These are phyloP conservation scores for Suillus subluteus DNA, from an alignment of 768 basidiomycete species.

Conservation along the genomic window DNA sequence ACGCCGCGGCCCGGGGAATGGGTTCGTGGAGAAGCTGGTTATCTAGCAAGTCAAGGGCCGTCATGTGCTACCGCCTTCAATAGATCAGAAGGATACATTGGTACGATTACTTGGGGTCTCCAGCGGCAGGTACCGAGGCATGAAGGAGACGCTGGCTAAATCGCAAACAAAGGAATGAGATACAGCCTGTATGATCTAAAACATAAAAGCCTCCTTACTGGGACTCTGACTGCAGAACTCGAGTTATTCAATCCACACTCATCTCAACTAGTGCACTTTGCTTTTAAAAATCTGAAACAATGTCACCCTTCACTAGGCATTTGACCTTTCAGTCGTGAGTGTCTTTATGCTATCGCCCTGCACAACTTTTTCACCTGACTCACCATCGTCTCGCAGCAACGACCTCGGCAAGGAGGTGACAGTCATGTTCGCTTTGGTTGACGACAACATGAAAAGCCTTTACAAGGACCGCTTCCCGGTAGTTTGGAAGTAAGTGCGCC, in stretches of 20 bases:
- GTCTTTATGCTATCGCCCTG: too few relatives aligned
- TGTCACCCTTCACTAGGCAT: not conserved
- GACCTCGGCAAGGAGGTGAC: not conserved
- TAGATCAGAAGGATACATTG: too few relatives aligned
- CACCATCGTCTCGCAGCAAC: not conserved
- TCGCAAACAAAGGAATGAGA: not conserved
- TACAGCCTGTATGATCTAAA: not conserved
- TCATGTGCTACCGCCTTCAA: too few relatives aligned
- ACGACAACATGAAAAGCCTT: not conserved
- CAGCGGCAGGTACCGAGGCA: not conserved
- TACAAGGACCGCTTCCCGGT: not conserved
- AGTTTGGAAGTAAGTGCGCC: slow-evolving; percentile 1
- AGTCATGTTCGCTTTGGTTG: not conserved
- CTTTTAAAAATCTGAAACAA: not conserved
- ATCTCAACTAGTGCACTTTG: not conserved
- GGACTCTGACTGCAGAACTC: not conserved
- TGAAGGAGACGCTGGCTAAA: not conserved
- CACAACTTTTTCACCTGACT: not conserved
- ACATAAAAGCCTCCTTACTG: not conserved
- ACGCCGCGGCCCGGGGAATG: too few relatives aligned
- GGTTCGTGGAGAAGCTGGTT: too few relatives aligned
- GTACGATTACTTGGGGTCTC: not conserved
- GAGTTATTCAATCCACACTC: not conserved
- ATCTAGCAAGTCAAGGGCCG: too few relatives aligned
- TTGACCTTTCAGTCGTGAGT: slow-evolving; percentile 1